Evolutionary conservation across 495 filamentous ascomycete genomes (phyloP), one percentile per base, ranked within the genome.

Genomic region (Lepidopterella palustris): DNA sequence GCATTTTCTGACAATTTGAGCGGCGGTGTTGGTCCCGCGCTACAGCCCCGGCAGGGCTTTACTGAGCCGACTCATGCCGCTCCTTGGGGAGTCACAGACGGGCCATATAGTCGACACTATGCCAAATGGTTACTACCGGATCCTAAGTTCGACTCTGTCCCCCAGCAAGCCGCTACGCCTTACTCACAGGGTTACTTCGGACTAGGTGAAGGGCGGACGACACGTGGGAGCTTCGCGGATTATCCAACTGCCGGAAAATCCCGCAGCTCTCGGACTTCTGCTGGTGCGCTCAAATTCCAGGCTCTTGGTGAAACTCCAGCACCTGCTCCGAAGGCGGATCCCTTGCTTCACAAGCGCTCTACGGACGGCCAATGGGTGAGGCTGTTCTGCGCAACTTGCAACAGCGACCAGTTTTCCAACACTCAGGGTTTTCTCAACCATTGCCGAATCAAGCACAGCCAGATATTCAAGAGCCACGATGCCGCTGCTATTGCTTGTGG

Each of bases 371-470:
- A 82, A 48, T 66, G 79, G 61, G 84, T 87, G 39, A 95, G 95
- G 72, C 80, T 97, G 47, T 84, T 92, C 51, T 98, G 93, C 74
- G 77, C 91, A 52, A 87, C 93, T 68, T 98, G 93, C 68, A 81
- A 88, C 42, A 78, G 90, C 56, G 87, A 86, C 73, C 87, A 97
- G 70, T 97, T 97, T 71, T 90, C 87, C 45, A 96, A 90, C 72
- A 89, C 89, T 0, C 93, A 98, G 71, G 93, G 93, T 2, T 97
- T 98, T 68, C 92, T 98, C 76, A 98, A 98, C 65, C 93, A 98
- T 67, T 97, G 91, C 67, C 90, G 93, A 42, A 97, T 98, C 57
- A 89, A 92, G 8, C 93, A 98, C 73, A 85, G 84, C 59, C 81
- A 89, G 51, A 89, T 91, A 53, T 97, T 89, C 75, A 87, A 90